phyloP scores from a whole-genome alignment of 23 red algal genomes.

The Cyanidiococcus yangmingshanensis region DNA sequence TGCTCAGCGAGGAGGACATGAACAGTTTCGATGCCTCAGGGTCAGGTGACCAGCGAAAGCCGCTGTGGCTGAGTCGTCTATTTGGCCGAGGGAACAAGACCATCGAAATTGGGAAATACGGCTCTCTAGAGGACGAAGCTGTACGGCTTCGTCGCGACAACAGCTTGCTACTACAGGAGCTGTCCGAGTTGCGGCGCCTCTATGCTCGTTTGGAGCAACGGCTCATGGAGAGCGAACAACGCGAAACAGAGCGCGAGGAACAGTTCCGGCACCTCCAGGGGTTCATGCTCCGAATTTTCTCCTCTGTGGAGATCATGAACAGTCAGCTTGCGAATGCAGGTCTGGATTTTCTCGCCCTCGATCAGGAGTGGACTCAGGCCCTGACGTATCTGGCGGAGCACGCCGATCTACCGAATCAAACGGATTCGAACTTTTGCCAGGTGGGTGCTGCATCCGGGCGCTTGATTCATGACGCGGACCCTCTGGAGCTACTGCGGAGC shows the following conservation, averaged over 20 bases:
- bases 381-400: conserved; percentile 4
- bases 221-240: neutral
- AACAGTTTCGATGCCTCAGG: neutral
- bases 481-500: neutral
- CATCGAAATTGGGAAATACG: conserved; percentile 6
- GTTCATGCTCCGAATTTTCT: conserved; percentile 16
- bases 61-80: neutral
- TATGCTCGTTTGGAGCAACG: neutral
- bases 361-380: conserved; percentile 1
- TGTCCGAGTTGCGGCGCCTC: conserved; percentile 1
- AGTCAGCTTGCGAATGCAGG: neutral
- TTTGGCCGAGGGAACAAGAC: neutral
- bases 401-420: neutral
- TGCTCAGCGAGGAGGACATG: conserved; percentile 1
- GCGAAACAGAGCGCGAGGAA: neutral
- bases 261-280: neutral
- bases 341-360: conserved; percentile 11
- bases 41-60: neutral
- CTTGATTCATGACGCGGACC: neutral
- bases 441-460: neutral
- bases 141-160: neutral
- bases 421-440: neutral
- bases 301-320: conserved; percentile 16
- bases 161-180: conserved; percentile 4
- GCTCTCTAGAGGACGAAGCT: conserved; percentile 11